phyloP scores from a whole-genome alignment of 2,329 filamentous ascomycete genomes.

The Polytolypa hystricis region DNA sequence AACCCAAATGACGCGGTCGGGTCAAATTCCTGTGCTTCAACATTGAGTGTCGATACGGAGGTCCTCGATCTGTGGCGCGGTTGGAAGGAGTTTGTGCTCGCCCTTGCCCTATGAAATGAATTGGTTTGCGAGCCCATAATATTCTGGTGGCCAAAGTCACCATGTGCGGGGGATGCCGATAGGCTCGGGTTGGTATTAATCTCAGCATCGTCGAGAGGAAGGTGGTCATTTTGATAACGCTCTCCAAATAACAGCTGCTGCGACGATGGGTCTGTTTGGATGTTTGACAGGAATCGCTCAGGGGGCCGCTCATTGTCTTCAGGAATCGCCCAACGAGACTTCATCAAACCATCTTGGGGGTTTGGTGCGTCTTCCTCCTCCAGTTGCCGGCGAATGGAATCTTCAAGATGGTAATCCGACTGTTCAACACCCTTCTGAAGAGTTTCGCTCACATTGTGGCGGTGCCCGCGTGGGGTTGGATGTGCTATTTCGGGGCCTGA shows the following conservation, averaged over 20 bases:
- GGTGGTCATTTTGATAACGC: slow-evolving; percentile 10
- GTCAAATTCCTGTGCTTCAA: slow-evolving; percentile 78
- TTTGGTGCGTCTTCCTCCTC: slow-evolving; percentile 54
- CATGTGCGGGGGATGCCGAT: slow-evolving; percentile 51
- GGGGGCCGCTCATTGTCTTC: slow-evolving; percentile 18
- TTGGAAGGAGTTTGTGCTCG: slow-evolving; percentile 22
- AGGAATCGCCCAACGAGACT: slow-evolving; percentile 29
- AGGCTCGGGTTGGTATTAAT: slow-evolving; percentile 66
- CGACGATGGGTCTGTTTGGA: slow-evolving; percentile 17
- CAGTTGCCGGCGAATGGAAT: slow-evolving; percentile 65
- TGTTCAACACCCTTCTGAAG: slow-evolving; percentile 78
- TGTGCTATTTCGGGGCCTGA: slow-evolving; percentile 41
- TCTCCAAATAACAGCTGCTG: slow-evolving; percentile 26
- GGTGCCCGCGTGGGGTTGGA: slow-evolving; percentile 50
- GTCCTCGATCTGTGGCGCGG: slow-evolving; percentile 56
- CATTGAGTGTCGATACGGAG: slow-evolving; percentile 71
- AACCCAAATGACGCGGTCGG: slow-evolving; percentile 40
- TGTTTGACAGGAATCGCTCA: slow-evolving; percentile 1
- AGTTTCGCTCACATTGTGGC: slow-evolving; percentile 63
- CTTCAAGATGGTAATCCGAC: slow-evolving; percentile 73
- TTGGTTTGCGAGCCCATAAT: slow-evolving; percentile 19
- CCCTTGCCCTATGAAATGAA: slow-evolving; percentile 25
- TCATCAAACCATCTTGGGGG: slow-evolving; percentile 20
- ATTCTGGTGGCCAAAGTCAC: slow-evolving; percentile 26
- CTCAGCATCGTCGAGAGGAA: slow-evolving; percentile 45